phyloP scores from a whole-genome alignment of 192 early-diverging fungal species.

The Spinellus fusiger region DNA sequence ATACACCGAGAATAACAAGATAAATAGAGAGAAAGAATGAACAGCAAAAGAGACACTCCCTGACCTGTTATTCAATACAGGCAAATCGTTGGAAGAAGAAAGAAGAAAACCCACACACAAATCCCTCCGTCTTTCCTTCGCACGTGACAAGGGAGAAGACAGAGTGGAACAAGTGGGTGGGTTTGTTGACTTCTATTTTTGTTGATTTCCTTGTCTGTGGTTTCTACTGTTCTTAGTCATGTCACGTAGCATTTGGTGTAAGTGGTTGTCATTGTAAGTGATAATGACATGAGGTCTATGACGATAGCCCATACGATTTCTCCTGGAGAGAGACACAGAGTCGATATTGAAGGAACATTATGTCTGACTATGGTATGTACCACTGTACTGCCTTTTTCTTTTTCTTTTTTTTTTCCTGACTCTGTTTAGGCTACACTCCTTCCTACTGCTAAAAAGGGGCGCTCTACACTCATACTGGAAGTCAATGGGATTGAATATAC shows the following conservation, averaged over 20 bases:
- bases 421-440: background rate
- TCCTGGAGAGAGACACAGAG: conserved; percentile 1
- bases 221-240: background rate
- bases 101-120: no score
- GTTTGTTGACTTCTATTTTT: no score
- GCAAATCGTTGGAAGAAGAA: no score
- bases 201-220: no score
- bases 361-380: background rate
- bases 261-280: background rate
- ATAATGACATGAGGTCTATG: background rate
- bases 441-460: background rate
- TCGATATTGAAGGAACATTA: background rate
- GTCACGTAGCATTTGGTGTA: conserved; percentile 11
- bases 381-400: background rate
- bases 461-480: background rate
- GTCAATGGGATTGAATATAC: background rate
- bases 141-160: no score
- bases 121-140: no score
- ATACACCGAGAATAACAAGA: no score
- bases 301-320: background rate
- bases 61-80: no score
- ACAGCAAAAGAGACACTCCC: no score
- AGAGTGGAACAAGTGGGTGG: no score
- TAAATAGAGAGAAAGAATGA: no score
- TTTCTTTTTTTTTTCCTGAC: background rate